Percentiles rank a stretch among this genome's conserved stretches.
phyloP scores from a whole-genome alignment of 805 yeast species.

The Lachancea kluyveri region DNA sequence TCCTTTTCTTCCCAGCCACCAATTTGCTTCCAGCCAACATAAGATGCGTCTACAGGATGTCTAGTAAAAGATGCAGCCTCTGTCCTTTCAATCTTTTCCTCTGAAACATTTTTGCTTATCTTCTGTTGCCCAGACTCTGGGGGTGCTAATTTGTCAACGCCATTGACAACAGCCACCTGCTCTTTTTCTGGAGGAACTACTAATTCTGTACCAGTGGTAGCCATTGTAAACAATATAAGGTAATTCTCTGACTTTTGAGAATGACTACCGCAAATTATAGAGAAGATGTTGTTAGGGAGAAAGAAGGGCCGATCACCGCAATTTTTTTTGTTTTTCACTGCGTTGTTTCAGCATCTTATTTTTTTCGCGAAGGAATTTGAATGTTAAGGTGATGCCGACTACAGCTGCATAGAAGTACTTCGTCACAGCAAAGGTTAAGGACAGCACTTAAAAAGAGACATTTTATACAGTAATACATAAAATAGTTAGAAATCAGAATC shows the following conservation, averaged over 20 bases:
- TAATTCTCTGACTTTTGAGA: no score
- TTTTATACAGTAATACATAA: neutral
- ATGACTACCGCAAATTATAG: no score
- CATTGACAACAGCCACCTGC: constrained; percentile 14
- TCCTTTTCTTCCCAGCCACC: constrained; percentile 79
- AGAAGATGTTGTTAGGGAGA: no score
- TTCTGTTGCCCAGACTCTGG: constrained; percentile 12
- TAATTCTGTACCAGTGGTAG: constrained; percentile 9
- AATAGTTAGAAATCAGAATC: constrained; percentile 3
- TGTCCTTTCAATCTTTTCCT: constrained; percentile 10
- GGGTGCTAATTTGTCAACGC: constrained; percentile 18
- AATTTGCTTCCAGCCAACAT: constrained; percentile 91
- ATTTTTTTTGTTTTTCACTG: no score
- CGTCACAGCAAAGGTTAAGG: no score
- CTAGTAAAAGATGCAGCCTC: constrained; percentile 18
- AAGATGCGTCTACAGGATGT: constrained; percentile 43
- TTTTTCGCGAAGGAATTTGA: no score
- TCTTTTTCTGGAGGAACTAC: constrained; percentile 11
- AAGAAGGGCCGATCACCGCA: no score
- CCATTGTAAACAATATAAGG: constrained; percentile 6
- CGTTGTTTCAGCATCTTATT: no score
- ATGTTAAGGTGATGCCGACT: no score
- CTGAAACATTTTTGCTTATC: constrained; percentile 18
- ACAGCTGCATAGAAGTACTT: no score
- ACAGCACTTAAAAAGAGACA: no score